phyloP scores from a whole-genome alignment of 2,329 filamentous ascomycete species.

The Claviceps sp. region DNA sequence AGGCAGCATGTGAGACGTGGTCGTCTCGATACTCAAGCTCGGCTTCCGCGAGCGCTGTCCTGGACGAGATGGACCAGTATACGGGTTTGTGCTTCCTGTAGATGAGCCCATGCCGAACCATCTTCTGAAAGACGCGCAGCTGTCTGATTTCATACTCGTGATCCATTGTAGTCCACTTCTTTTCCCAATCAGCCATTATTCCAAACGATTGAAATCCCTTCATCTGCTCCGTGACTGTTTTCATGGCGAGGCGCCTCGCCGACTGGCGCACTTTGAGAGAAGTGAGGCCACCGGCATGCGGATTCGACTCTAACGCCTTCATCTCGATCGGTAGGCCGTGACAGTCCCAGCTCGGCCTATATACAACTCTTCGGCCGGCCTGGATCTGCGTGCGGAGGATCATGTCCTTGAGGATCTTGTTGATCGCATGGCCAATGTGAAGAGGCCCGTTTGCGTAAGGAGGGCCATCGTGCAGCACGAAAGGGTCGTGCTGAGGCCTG shows the following conservation, averaged over 20 bases:
- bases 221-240: slow-evolving; percentile 62
- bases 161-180: slow-evolving; percentile 69
- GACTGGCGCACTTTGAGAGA: slow-evolving; percentile 48
- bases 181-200: slow-evolving; percentile 71
- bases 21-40: slow-evolving; percentile 74
- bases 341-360: slow-evolving; percentile 93
- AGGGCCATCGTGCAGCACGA: slow-evolving; percentile 86
- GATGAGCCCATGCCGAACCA: slow-evolving; percentile 61
- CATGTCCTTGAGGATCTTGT: slow-evolving; percentile 95
- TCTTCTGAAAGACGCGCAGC: slow-evolving; percentile 58
- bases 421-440: slow-evolving; percentile 88
- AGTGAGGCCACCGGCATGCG: slow-evolving; percentile 26
- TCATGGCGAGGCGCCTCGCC: slow-evolving; percentile 51
- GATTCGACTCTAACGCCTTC: slow-evolving; percentile 61
- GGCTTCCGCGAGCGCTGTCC: slow-evolving; percentile 68
- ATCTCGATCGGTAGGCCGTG: slow-evolving; percentile 95
- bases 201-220: slow-evolving; percentile 58
- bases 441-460: slow-evolving; percentile 91
- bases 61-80: slow-evolving; percentile 72
- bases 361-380: slow-evolving; percentile 56
- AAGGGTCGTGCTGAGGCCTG: slow-evolving; percentile 44
- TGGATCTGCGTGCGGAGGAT: slow-evolving; percentile 71
- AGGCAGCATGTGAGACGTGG: slow-evolving; percentile 60
- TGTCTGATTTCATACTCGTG: slow-evolving; percentile 60
- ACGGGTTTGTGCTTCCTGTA: slow-evolving; percentile 72